Percentiles rank a stretch among this genome's conserved stretches.
These are phyloP conservation scores for Luffa acutangula DNA, from an alignment of 306 rosid species.

Conservation along the genomic window DNA sequence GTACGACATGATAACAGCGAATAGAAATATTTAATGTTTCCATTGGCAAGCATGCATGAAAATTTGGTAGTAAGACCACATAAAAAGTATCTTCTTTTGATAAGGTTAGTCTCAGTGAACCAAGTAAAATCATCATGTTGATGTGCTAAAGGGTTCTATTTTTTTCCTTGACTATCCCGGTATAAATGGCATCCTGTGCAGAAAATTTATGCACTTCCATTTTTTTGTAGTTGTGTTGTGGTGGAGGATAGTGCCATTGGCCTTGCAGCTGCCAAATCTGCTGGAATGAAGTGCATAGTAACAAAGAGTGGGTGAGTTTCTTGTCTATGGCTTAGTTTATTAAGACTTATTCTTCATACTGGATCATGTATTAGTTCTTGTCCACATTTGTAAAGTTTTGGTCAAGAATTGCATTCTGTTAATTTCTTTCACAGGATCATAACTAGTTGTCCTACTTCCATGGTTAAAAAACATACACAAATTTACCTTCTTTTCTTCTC, in stretches of 20 bases:
- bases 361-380: not conserved
- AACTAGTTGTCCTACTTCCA: not conserved
- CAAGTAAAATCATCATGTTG: not conserved
- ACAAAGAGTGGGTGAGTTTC: constrained; percentile 75
- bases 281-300: constrained; percentile 87
- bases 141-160: not conserved
- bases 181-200: not conserved
- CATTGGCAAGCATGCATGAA: not conserved
- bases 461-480: not conserved
- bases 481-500: not conserved
- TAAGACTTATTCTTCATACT: not conserved
- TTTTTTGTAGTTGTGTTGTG: constrained; percentile 75
- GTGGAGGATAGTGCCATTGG: constrained; percentile 94
- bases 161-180: no score
- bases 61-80: not conserved
- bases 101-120: not conserved
- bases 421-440: not conserved
- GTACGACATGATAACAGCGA: constrained; percentile 26
- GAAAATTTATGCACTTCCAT: not conserved
- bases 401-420: not conserved
- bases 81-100: not conserved
- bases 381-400: not conserved
- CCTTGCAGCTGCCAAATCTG: constrained; percentile 90
- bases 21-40: not conserved
- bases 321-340: not conserved